Conservation (phyloP, 257 asterid genomes). For the Voacanga thouarsii region DNA sequence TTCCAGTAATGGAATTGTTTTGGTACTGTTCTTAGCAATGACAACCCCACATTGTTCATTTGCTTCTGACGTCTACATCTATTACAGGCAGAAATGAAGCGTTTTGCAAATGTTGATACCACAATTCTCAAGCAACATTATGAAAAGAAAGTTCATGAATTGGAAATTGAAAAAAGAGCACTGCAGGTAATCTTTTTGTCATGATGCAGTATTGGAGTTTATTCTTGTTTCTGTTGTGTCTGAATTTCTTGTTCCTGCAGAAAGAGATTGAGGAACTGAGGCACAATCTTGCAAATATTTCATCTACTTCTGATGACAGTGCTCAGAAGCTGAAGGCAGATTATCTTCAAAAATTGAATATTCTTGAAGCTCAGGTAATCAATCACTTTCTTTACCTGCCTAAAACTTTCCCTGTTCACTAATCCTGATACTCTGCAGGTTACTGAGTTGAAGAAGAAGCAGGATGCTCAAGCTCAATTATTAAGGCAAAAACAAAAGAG, state of each 20-base stretch:
- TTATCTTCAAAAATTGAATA: constrained; percentile 89
- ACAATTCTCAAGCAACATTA: constrained; percentile 87
- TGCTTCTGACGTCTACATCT: background rate
- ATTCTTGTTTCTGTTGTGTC: constrained; percentile 12
- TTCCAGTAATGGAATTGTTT: background rate
- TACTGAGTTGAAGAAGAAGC: constrained; percentile 86
- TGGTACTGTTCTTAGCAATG: background rate
- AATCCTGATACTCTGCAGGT: constrained; percentile 50
- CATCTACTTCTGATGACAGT: constrained; percentile 76
- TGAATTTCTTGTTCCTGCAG: constrained; percentile 37
- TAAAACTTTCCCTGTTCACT: constrained; percentile 12
- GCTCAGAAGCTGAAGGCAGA: constrained; percentile 93
- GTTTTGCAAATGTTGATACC: constrained; percentile 55
- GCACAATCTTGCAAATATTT: constrained; percentile 62
- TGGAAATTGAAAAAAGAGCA: constrained; percentile 69
- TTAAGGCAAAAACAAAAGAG: constrained; percentile 94
- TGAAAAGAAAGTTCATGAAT: constrained; percentile 88
- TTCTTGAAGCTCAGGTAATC: constrained; percentile 83
- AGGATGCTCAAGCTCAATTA: constrained; percentile 96
- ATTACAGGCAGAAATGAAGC: constrained; percentile 86
- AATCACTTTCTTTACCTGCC: constrained; percentile 2
- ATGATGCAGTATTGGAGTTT: background rate
- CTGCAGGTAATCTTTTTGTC: constrained; percentile 55
- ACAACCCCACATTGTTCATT: background rate
- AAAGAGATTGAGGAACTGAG: constrained; percentile 86